phyloP scores from a whole-genome alignment of 2,329 filamentous ascomycete species.

The Macrophomina pseudophaseolina region DNA sequence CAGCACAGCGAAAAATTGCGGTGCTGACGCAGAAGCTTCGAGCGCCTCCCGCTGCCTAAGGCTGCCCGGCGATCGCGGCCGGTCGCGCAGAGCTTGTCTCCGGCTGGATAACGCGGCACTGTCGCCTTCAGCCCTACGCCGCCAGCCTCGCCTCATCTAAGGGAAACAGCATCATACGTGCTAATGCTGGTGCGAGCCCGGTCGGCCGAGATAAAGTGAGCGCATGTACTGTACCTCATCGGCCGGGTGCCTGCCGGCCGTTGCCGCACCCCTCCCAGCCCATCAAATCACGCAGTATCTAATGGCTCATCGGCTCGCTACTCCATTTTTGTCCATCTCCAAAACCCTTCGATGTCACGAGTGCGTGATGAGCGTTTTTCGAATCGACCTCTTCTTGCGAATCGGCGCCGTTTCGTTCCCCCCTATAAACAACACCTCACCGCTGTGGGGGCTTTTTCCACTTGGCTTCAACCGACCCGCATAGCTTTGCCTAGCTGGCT shows the following conservation, averaged over 20 bases:
- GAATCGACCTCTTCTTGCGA: conserved; percentile 8
- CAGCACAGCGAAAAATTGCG: not conserved
- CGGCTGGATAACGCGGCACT: not conserved
- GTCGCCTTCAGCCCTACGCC: conserved; percentile 6
- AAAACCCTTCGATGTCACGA: conserved; percentile 13
- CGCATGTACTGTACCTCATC: no score
- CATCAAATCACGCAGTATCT: conserved; percentile 16
- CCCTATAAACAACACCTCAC: conserved; percentile 8
- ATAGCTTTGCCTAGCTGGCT: not conserved
- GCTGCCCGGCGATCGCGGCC: not conserved
- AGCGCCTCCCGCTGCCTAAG: not conserved
- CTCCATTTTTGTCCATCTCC: conserved; percentile 8
- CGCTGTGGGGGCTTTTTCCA: conserved; percentile 7
- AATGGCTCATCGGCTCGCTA: conserved; percentile 16
- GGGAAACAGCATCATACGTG: not conserved
- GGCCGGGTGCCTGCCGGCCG: not conserved
- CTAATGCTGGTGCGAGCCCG: not conserved
- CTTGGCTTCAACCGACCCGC: not conserved
- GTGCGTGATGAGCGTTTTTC: conserved; percentile 14
- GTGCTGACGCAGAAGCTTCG: conserved; percentile 17
- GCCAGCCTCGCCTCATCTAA: not conserved
- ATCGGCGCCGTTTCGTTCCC: conserved; percentile 13
- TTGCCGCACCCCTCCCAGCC: conserved; percentile 1
- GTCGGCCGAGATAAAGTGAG: not conserved
- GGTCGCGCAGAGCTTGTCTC: not conserved